Evolutionary conservation across 495 filamentous ascomycete genomes (phyloP).

Genomic region (Penicillium ucsense): DNA sequence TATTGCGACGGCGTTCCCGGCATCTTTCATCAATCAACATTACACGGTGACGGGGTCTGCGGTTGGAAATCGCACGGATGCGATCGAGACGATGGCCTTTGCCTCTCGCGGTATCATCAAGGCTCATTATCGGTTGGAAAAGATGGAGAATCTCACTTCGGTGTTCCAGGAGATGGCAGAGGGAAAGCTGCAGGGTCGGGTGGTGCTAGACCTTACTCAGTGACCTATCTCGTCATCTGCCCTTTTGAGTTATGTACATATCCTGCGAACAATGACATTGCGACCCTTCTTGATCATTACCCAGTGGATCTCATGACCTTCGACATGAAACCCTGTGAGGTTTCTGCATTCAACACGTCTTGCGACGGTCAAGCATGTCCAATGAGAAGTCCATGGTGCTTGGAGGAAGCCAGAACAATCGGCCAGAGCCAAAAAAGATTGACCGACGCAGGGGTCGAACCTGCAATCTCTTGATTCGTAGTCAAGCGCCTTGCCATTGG

Average conservation of each 20-base stretch:
- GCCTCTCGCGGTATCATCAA: slow-evolving; percentile 52
- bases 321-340: no score
- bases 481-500: slow-evolving; percentile 66
- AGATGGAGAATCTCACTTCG: slow-evolving; percentile 51
- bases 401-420: not conserved
- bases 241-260: not conserved
- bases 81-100: slow-evolving; percentile 57
- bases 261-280: not conserved
- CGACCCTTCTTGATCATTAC: no score
- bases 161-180: slow-evolving; percentile 52
- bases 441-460: slow-evolving; percentile 33
- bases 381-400: not conserved
- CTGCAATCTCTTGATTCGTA: slow-evolving; percentile 57
- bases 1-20: slow-evolving; percentile 47
- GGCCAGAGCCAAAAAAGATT: slow-evolving; percentile 11
- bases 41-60: slow-evolving; percentile 49
- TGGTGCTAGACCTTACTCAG: slow-evolving; percentile 48
- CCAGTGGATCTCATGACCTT: no score
- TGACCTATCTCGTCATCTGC: not conserved
- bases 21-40: slow-evolving; percentile 40
- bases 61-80: slow-evolving; percentile 56
- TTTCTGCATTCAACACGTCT: no score
- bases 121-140: slow-evolving; percentile 46
- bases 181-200: slow-evolving; percentile 46
- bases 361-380: no score